Base-by-base conservation (phyloP, 2,329 filamentous ascomycete species). In the Colletotrichum lentis region DNA sequence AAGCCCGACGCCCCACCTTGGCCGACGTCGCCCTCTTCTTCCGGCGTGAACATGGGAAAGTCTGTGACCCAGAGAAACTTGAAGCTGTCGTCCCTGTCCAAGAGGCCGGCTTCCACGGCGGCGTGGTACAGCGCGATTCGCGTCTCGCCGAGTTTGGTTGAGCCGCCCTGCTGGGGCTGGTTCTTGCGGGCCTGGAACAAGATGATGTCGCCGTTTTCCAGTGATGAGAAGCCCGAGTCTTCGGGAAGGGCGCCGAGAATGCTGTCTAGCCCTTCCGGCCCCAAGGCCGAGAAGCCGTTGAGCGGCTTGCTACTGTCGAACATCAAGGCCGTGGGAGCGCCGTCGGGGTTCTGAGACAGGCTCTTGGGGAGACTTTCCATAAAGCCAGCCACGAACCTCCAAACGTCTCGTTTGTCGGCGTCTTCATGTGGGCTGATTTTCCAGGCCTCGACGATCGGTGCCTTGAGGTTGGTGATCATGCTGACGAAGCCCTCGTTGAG, bases 31-130 rank as follows among this genome's bases (percentile, higher is more conserved):
- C 85, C 81, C 10, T 80, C 79, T 58, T 86, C 88, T 60, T 85
- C 86, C 0, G 90, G 92, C 1, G 93, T 94, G 81, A 99, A 99
- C 73, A 99, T 88, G 14, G 96, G 96, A 76, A 99, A 99, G 68
- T 95, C 89, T 0, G 86, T 91, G 14, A 99, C 86, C 96, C 96
- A 99, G 64, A 91, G 85, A 78, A 94, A 95, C 67, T 83, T 83
- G 80, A 87, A 94, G 65, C 75, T 83, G 74, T 68, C 71, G 41
- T 82, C 80, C 1, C 74, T 78, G 3, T 78, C 72, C 44, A 93
- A 81, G 39, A 91, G 81, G 0, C 82, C 85, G 31, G 86, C 79
- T n/a, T 87, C 84, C 0, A 94, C 85, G 2, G 92, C 91, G 10
- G 85, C 82, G 67, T 88, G 87, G 81, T 94, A 90, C 0, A 97